Conservation (phyloP, 2,329 filamentous ascomycete species). For the Aspergillus pseudonomiae region DNA sequence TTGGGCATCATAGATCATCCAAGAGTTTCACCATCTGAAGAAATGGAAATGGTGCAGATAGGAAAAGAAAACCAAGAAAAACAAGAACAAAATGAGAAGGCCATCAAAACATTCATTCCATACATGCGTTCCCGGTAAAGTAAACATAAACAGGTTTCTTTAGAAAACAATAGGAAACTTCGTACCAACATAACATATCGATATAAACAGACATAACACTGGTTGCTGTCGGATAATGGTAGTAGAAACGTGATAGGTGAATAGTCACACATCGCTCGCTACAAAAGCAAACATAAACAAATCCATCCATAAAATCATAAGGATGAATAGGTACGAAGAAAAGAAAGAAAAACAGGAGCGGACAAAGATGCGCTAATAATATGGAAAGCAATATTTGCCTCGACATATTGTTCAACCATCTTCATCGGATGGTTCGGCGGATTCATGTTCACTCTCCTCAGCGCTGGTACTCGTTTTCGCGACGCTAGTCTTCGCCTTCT, state of each 20-base stretch:
- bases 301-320: constrained; percentile 36
- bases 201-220: constrained; percentile 34
- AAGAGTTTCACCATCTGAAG: not conserved
- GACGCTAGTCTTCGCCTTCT: constrained; percentile 54
- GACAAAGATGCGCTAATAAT: not conserved
- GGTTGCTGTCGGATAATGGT: constrained; percentile 16
- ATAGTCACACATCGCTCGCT: constrained; percentile 41
- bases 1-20: constrained; percentile 3
- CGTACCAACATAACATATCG: constrained; percentile 32
- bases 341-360: constrained; percentile 10
- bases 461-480: constrained; percentile 49
- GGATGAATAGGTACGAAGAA: constrained; percentile 25
- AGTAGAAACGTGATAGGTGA: constrained; percentile 21
- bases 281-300: constrained; percentile 21
- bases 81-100: constrained; percentile 4
- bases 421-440: constrained; percentile 51
- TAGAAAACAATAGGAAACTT: constrained; percentile 22
- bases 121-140: constrained; percentile 28
- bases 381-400: not conserved
- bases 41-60: not conserved
- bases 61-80: constrained; percentile 7
- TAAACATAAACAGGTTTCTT: constrained; percentile 21
- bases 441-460: constrained; percentile 58
- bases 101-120: constrained; percentile 26
- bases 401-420: constrained; percentile 45